phyloP scores from a whole-genome alignment of 257 asterid species.

The Fraxinus quadrangulata region DNA sequence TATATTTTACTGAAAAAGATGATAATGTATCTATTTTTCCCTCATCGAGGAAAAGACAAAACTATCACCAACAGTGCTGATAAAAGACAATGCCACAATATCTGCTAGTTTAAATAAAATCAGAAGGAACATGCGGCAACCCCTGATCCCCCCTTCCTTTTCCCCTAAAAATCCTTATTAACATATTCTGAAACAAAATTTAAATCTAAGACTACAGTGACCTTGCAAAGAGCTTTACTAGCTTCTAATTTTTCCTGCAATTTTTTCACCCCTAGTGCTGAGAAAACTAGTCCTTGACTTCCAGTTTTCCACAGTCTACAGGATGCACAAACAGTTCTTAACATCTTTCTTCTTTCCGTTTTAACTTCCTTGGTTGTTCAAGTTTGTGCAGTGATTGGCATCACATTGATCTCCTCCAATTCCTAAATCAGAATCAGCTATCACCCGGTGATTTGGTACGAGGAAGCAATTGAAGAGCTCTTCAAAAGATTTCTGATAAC shows the following conservation, averaged over 20 bases:
- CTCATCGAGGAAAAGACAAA: neutral
- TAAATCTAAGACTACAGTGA: neutral
- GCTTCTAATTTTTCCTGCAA: neutral
- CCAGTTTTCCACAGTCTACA: neutral
- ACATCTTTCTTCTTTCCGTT: neutral
- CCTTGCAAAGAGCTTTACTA: neutral
- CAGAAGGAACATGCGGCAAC: neutral
- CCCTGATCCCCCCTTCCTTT: neutral
- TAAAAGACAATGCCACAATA: neutral
- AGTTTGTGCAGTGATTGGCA: neutral
- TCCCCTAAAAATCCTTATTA: neutral
- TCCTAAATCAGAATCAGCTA: neutral
- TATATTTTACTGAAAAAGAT: neutral
- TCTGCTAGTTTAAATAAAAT: slow-evolving; percentile 2
- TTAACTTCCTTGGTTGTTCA: neutral
- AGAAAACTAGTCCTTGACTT: neutral
- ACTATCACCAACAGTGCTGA: neutral
- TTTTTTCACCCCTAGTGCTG: neutral
- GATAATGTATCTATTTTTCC: neutral
- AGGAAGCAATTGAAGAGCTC: neutral
- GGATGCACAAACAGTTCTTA: neutral
- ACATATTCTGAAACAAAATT: neutral
- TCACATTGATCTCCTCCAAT: neutral
- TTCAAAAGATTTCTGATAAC: neutral
- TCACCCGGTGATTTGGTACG: neutral